Evolutionary conservation across 2,329 filamentous ascomycete genomes (phyloP).

Genomic region (Hymenoscyphus infarciens): DNA sequence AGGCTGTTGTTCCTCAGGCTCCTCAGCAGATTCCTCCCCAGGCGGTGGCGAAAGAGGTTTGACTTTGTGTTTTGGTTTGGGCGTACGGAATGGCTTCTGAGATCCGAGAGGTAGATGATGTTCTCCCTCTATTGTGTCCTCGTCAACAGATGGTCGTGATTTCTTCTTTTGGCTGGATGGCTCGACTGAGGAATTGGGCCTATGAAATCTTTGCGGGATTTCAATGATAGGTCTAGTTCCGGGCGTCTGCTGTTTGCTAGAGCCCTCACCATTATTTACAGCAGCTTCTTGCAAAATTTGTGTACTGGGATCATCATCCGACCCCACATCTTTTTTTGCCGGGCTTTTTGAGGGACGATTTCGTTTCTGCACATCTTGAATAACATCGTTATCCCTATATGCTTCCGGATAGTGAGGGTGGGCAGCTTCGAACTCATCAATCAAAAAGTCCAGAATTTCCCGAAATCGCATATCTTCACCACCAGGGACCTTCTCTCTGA

Average conservation of each 20-base stretch:
- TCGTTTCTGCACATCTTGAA: conserved; percentile 1
- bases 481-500: conserved; percentile 29
- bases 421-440: conserved; percentile 27
- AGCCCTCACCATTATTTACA: conserved; percentile 6
- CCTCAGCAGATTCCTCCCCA: neutral
- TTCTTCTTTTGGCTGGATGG: neutral
- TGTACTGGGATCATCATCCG: neutral
- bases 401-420: conserved; percentile 25
- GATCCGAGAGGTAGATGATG: neutral
- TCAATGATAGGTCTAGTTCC: neutral
- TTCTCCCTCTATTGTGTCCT: neutral
- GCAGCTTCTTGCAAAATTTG: conserved; percentile 3
- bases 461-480: conserved; percentile 32
- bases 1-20: neutral
- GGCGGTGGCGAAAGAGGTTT: neutral
- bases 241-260: conserved; percentile 5
- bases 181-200: neutral
- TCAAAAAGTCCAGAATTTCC: conserved; percentile 28
- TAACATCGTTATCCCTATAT: conserved; percentile 7
- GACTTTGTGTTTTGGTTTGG: conserved; percentile 1
- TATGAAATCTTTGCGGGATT: too few relatives aligned
- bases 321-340: neutral
- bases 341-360: conserved; percentile 1
- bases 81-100: neutral
- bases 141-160: neutral